Conservation (phyloP, 306 rosid species). For the Medicago ruthenica region DNA sequence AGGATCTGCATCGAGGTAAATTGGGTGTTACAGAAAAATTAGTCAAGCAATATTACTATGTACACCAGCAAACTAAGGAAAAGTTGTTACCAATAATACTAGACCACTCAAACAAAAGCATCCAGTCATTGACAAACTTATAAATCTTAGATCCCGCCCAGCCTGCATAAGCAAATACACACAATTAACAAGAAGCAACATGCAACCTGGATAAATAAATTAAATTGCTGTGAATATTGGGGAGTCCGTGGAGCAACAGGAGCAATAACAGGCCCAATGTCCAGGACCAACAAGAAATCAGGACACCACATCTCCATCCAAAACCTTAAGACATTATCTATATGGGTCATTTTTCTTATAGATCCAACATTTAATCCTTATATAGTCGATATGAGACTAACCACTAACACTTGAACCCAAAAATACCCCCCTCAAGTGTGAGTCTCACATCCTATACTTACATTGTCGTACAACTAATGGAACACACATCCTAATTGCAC, state of each 20-base stretch:
- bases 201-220: constrained; percentile 2
- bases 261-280: neutral
- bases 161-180: constrained; percentile 61
- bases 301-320: neutral
- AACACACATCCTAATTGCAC: neutral
- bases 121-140: constrained; percentile 78
- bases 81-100: constrained; percentile 57
- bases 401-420: neutral
- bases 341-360: neutral
- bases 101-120: constrained; percentile 63
- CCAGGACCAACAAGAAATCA: neutral
- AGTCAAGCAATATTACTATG: constrained; percentile 27
- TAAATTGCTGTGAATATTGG: neutral
- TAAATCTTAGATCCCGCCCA: constrained; percentile 74
- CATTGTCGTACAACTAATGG: neutral
- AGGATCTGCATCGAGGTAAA: constrained; percentile 51
- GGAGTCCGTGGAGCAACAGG: neutral
- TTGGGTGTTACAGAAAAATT: constrained; percentile 24
- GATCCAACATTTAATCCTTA: neutral
- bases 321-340: neutral
- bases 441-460: neutral
- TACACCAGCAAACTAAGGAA: constrained; percentile 26
- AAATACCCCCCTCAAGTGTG: neutral
- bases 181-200: neutral
- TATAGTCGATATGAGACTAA: neutral